These are phyloP conservation scores for Geosmithia putterillii DNA, from an alignment of 2,329 filamentous ascomycete species.

Conservation along the genomic window DNA sequence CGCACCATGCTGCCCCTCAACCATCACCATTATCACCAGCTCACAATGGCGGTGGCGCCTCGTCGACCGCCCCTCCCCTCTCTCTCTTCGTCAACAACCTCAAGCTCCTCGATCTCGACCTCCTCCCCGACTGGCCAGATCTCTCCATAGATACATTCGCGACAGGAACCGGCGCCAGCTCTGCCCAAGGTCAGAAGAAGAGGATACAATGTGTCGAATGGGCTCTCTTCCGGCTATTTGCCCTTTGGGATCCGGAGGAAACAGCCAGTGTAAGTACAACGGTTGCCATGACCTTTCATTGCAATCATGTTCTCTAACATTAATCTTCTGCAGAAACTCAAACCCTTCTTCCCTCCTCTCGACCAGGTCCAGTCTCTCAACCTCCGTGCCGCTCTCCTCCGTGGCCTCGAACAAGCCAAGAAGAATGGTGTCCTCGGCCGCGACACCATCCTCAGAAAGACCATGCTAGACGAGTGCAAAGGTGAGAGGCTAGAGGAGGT, in stretches of 20 bases:
- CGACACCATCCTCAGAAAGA: slow-evolving; percentile 75
- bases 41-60: not conserved
- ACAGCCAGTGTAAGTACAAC: slow-evolving; percentile 49
- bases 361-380: slow-evolving; percentile 88
- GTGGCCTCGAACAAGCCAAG: slow-evolving; percentile 73
- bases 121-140: slow-evolving; percentile 65
- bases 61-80: slow-evolving; percentile 9
- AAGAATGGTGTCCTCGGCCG: slow-evolving; percentile 74
- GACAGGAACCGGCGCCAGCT: slow-evolving; percentile 36
- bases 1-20: not conserved
- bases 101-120: slow-evolving; percentile 69
- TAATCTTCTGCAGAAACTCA: slow-evolving; percentile 55
- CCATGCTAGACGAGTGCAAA: slow-evolving; percentile 93
- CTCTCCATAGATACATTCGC: slow-evolving; percentile 62
- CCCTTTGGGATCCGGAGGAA: slow-evolving; percentile 68
- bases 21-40: not conserved
- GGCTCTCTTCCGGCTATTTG: slow-evolving; percentile 79
- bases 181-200: slow-evolving; percentile 62
- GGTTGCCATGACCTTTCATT: slow-evolving; percentile 1
- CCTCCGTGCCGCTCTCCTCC: slow-evolving; percentile 71
- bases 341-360: slow-evolving; percentile 79
- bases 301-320: not conserved
- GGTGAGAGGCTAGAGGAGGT: slow-evolving; percentile 85
- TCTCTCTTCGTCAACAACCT: slow-evolving; percentile 65
- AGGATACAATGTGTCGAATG: slow-evolving; percentile 78